A percentile compares a stretch with the other conserved stretches of the same genome.
phyloP scores from a whole-genome alignment of 768 basidiomycete genomes.

The Neoboletus magnificus region DNA sequence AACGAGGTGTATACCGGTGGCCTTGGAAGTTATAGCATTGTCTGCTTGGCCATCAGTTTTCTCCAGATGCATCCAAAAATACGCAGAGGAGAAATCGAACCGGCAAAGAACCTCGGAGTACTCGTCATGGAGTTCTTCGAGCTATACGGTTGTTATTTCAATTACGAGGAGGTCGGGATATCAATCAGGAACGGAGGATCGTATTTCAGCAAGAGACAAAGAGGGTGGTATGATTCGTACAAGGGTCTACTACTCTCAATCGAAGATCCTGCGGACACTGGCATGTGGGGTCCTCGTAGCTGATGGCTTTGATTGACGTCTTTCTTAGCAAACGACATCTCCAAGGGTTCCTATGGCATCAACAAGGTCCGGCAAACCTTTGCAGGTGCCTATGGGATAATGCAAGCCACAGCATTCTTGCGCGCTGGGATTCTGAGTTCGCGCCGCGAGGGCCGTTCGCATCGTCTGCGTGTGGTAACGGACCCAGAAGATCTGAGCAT shows the following conservation, averaged over 20 bases:
- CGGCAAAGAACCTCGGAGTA: conserved; percentile 87
- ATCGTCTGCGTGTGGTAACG: conserved; percentile 41
- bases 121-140: conserved; percentile 97
- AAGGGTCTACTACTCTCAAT: conserved; percentile 67
- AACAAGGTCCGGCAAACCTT: conserved; percentile 77
- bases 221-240: conserved; percentile 75
- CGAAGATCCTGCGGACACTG: conserved; percentile 88
- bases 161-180: conserved; percentile 87
- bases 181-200: conserved; percentile 83
- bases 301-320: not conserved
- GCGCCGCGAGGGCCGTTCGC: conserved; percentile 47
- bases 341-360: conserved; percentile 82
- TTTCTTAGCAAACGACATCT: conserved; percentile 84
- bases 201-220: conserved; percentile 77
- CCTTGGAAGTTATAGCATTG: conserved; percentile 90
- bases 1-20: conserved; percentile 99
- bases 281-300: conserved; percentile 46
- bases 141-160: conserved; percentile 89
- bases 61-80: conserved; percentile 98
- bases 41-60: conserved; percentile 90
- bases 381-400: conserved; percentile 73
- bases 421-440: conserved; percentile 61
- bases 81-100: conserved; percentile 81
- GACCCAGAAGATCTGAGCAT: conserved; percentile 72
- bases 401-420: conserved; percentile 71